Base-by-base conservation (phyloP, 305 asterid species). In the Fraxinus platypoda region DNA sequence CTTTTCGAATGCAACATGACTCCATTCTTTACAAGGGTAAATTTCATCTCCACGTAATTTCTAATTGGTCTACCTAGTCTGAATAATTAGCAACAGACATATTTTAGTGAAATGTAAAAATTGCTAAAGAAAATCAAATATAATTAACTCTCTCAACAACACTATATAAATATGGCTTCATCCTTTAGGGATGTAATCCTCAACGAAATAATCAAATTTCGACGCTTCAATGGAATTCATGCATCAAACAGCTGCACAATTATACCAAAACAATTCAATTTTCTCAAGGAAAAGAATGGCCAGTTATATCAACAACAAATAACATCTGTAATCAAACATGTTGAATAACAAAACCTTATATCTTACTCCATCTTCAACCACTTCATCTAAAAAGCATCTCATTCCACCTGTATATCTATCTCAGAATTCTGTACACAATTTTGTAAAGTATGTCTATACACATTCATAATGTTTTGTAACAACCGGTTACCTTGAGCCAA, bases 381-480 rank as follows among this genome's bases (percentile, higher is more conserved):
- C 30, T 26, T 66, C 19, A 26, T 26, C 74, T 66, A 66, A 66
- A 71, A 71, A 72, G 76, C 76, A 33, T 72, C 76, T 33, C 46
- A 33, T 72, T 31, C 26, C 8, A 72, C 76, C 28, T 33, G 76
- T 72, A 72, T 72, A 7, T 17, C 46, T 72, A 72, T 33, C 11
- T 71, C 25, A 31, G 25, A 72, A n/a, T 72, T 72, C 76, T 72
- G 46, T 72, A 72, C 76, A 72, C 49, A 72, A 72, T 2, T 72
- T 31, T 72, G 76, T 71, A 7, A 30, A 71, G 25, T 31, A 70
- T 72, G 46, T 34, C 49, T 72, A 33, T 72, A 33, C 76, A 72
- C 46, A 72, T 66, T 66, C 19, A 13, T 30, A 66, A 25, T 70
- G 37, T 70, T 70, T 70, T 70, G 37, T 30, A 70, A 30, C 28